phyloP scores from a whole-genome alignment of 2,329 filamentous ascomycete genomes.

The Fusarium chuoi region DNA sequence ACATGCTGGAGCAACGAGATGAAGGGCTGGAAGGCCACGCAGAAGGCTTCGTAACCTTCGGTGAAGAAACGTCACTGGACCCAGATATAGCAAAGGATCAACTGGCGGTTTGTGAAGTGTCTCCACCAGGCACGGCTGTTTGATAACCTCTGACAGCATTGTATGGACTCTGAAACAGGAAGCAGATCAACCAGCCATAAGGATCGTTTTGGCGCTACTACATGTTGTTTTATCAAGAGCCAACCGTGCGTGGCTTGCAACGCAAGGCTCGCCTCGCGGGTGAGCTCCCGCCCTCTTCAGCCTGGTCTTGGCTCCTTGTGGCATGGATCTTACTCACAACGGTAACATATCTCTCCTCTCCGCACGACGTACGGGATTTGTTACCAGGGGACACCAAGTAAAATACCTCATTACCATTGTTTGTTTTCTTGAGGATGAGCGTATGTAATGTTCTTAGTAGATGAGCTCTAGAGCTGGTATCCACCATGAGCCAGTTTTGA shows the following conservation, averaged over 20 bases:
- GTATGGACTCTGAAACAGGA: constrained; percentile 40
- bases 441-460: constrained; percentile 8
- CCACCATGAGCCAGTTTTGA: not conserved
- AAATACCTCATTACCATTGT: not conserved
- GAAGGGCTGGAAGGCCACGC: constrained; percentile 14
- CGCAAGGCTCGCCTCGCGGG: constrained; percentile 26
- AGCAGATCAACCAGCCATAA: constrained; percentile 31
- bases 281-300: constrained; percentile 11
- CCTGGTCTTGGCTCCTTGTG: not conserved
- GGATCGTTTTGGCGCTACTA: constrained; percentile 33
- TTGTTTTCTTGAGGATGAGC: constrained; percentile 26
- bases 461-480: not conserved
- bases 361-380: not conserved
- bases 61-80: constrained; percentile 32
- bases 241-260: constrained; percentile 27
- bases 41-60: constrained; percentile 39
- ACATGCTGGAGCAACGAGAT: constrained; percentile 22
- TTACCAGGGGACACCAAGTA: constrained; percentile 7
- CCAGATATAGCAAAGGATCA: constrained; percentile 35
- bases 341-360: not conserved
- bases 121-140: constrained; percentile 28
- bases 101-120: constrained; percentile 27
- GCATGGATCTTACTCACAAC: constrained; percentile 4
- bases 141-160: constrained; percentile 15
- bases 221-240: constrained; percentile 4